phyloP scores from a whole-genome alignment of 2,329 filamentous ascomycete species.

The Aspergillus sojae region DNA sequence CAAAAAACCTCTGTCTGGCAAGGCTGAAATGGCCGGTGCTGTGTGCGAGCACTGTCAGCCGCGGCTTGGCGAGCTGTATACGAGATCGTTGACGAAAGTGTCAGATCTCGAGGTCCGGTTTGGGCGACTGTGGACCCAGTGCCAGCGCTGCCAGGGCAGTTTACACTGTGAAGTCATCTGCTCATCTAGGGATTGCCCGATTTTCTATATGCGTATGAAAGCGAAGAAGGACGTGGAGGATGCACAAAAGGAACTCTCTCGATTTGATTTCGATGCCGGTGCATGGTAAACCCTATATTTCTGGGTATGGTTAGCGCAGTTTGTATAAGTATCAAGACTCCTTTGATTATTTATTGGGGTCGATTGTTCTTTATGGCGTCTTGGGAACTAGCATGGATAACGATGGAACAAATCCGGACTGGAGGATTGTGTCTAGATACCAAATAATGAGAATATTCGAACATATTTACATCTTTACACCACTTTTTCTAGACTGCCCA shows the following conservation, averaged over 20 bases:
- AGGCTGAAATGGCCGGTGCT: constrained; percentile 78
- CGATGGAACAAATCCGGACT: neutral
- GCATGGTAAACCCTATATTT: constrained; percentile 55
- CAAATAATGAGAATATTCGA: neutral
- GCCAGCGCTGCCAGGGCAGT: constrained; percentile 94
- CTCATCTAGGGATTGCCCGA: constrained; percentile 92
- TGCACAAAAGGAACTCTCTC: constrained; percentile 80
- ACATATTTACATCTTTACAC: neutral
- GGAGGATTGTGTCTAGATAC: constrained; percentile 7
- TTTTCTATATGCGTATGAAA: constrained; percentile 99
- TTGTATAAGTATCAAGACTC: constrained; percentile 22
- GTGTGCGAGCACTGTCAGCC: constrained; percentile 85
- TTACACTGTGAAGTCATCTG: constrained; percentile 99
- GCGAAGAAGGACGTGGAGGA: constrained; percentile 99
- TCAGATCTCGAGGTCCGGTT: constrained; percentile 93
- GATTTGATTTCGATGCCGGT: constrained; percentile 85
- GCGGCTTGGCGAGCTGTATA: constrained; percentile 88
- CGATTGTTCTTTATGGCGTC: constrained; percentile 12
- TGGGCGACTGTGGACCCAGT: constrained; percentile 94
- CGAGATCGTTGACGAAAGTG: constrained; percentile 83
- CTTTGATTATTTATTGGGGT: neutral
- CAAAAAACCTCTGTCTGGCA: constrained; percentile 87
- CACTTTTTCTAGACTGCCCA: too few relatives aligned
- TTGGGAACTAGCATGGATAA: constrained; percentile 13
- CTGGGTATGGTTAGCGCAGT: constrained; percentile 2